Base-by-base conservation (phyloP, 495 filamentous ascomycete species). In the Niebla homalea region DNA sequence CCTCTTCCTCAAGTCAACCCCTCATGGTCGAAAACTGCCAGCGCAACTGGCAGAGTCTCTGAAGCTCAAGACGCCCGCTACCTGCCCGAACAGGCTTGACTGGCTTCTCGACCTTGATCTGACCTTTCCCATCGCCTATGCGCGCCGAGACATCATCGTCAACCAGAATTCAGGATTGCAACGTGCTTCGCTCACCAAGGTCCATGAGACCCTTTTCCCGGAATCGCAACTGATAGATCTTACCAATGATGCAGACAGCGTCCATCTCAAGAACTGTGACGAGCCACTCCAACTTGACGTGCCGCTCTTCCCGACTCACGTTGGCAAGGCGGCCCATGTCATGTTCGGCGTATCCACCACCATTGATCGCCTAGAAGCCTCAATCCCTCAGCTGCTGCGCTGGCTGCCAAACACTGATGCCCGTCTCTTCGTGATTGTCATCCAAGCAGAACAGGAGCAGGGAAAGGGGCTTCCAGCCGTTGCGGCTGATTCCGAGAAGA, bases 311-410 rank as follows among this genome's bases (percentile, higher is more conserved):
- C 60, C 63, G 23, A 65, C 71, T 50, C 56, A 68, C 37, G 63
- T 69, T 48, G 64, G 69, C 21, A 70, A 74, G 11, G 72, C 72
- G 21, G 69, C 70, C 23, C 71, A 74, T 59, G 54, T 74, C 18
- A 58, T 76, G 15, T 74, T 76, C 44, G 72, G 72, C 52, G 51
- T 76, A 51, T 67, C 70, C 14, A 74, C 72, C n/a, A 71, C 71
- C 3, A 65, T 73, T 8, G 67, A 70, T 44, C 67, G 71, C 54
- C 61, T 76, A 36, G 70, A 74, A 49, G 69, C 65, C 37, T 55
- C 72, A 39, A 65, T 74, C 36, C 66, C 69, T 2, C 68, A 70
- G 22, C 62, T 76, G 25, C 63, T 72, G 6, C 73, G 73, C 52
- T 73, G 67, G 43, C 73, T 73, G 38, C 67, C 70, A 46, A 66